These are phyloP conservation scores for Austroboletus eburneus DNA, from an alignment of 768 basidiomycete species.

Conservation along the genomic window DNA sequence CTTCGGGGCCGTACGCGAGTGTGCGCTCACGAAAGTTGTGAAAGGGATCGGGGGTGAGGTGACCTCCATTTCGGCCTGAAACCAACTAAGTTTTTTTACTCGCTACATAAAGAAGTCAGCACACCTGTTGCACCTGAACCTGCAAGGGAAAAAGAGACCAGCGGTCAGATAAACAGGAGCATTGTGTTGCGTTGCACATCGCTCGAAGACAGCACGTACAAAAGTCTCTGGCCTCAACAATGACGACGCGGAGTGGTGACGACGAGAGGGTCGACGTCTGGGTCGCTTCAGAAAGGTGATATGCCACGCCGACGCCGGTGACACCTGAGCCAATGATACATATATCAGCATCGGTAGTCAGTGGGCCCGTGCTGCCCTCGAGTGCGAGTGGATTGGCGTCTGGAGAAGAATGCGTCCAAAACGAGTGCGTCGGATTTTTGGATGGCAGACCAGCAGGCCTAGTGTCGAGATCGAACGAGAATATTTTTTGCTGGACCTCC, in stretches of 20 bases:
- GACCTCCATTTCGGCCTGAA: constrained; percentile 75
- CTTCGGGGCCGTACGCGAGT: constrained; percentile 43
- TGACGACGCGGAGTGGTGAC: constrained; percentile 44
- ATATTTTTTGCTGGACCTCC: constrained; percentile 1
- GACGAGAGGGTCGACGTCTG: not conserved
- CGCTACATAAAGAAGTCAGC: not conserved
- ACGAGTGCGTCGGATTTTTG: constrained; percentile 61
- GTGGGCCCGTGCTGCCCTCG: constrained; percentile 57
- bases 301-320: constrained; percentile 71
- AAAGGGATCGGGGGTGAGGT: constrained; percentile 54
- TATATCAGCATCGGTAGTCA: constrained; percentile 63
- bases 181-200: not conserved
- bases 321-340: constrained; percentile 81
- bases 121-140: constrained; percentile 77
- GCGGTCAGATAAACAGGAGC: not conserved
- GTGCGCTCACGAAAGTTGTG: constrained; percentile 39
- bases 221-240: constrained; percentile 84
- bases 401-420: constrained; percentile 59
- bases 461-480: constrained; percentile 2
- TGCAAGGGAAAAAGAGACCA: constrained; percentile 17
- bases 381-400: constrained; percentile 63
- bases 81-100: too few relatives aligned
- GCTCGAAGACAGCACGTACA: constrained; percentile 45
- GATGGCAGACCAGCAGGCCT: constrained; percentile 44
- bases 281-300: constrained; percentile 52